phyloP scores from a whole-genome alignment of 352 stramenopile genomes.

The Pythium angustatum region DNA sequence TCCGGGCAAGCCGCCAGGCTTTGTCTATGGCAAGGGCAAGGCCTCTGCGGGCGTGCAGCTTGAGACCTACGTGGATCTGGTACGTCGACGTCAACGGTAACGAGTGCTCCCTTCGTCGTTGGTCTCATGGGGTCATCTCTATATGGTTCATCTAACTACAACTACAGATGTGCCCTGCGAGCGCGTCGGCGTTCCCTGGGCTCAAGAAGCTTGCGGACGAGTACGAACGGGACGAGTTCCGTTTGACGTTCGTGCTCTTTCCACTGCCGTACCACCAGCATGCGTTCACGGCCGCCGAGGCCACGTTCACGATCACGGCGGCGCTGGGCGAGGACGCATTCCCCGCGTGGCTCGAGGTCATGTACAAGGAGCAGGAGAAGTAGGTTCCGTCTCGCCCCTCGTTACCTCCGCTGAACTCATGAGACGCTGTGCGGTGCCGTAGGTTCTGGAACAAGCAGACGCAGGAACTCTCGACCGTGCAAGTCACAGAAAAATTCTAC shows the following conservation, averaged over 20 bases:
- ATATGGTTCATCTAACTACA: background rate
- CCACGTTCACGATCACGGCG: constrained; percentile 64
- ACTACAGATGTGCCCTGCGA: constrained; percentile 69
- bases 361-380: constrained; percentile 79
- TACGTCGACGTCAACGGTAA: constrained; percentile 23
- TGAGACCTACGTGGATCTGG: constrained; percentile 84
- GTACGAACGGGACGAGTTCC: constrained; percentile 60
- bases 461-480: constrained; percentile 71
- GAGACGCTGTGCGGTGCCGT: background rate
- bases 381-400: constrained; percentile 28
- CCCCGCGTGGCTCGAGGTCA: constrained; percentile 70
- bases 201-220: constrained; percentile 58
- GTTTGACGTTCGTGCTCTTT: constrained; percentile 74
- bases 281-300: constrained; percentile 63
- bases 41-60: constrained; percentile 71
- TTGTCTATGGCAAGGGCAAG: constrained; percentile 52
- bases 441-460: constrained; percentile 83
- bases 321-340: constrained; percentile 60
- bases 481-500: constrained; percentile 65
- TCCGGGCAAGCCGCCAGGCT: constrained; percentile 58
- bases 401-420: background rate
- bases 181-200: constrained; percentile 64
- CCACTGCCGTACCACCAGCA: constrained; percentile 80
- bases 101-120: too few relatives aligned
- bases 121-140: background rate